Evolutionary conservation across 169 alveolate genomes (phyloP).

Genomic region (Eimeria falciformis): DNA sequence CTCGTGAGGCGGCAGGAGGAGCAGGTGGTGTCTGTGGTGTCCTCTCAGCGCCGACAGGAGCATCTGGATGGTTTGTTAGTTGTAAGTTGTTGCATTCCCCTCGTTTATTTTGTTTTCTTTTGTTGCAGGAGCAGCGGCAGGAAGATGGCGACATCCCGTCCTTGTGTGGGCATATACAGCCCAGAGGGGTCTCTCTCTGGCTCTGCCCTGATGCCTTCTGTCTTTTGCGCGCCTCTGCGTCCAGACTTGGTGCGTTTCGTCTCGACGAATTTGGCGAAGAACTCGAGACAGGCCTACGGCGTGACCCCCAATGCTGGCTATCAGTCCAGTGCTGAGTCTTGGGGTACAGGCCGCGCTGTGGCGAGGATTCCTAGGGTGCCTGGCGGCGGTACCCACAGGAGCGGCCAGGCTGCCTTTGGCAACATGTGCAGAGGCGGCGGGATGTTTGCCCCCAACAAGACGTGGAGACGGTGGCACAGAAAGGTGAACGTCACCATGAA

Average conservation of each 20-base stretch:
- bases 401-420: constrained; percentile 99
- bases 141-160: constrained; percentile 77
- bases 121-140: constrained; percentile 21
- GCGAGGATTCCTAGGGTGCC: constrained; percentile 99
- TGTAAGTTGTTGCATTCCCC: neutral
- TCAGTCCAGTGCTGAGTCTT: constrained; percentile 98
- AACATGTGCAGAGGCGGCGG: constrained; percentile 99
- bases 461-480: constrained; percentile 99
- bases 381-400: constrained; percentile 99
- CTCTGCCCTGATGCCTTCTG: constrained; percentile 74
- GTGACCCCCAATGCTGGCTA: constrained; percentile 92
- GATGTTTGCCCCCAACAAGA: constrained; percentile 98
- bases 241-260: constrained; percentile 97
- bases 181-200: constrained; percentile 54
- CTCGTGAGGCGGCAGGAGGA: too few relatives aligned
- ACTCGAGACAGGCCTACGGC: constrained; percentile 98
- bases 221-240: constrained; percentile 95
- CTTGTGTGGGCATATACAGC: constrained; percentile 78
- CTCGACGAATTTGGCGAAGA: constrained; percentile 95
- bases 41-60: neutral
- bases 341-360: constrained; percentile 95
- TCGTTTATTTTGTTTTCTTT: neutral
- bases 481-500: constrained; percentile 96
- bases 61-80: neutral
- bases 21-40: neutral